These are phyloP conservation scores for Leucogyrophana mollusca DNA, from an alignment of 768 basidiomycete species.

Conservation along the genomic window DNA sequence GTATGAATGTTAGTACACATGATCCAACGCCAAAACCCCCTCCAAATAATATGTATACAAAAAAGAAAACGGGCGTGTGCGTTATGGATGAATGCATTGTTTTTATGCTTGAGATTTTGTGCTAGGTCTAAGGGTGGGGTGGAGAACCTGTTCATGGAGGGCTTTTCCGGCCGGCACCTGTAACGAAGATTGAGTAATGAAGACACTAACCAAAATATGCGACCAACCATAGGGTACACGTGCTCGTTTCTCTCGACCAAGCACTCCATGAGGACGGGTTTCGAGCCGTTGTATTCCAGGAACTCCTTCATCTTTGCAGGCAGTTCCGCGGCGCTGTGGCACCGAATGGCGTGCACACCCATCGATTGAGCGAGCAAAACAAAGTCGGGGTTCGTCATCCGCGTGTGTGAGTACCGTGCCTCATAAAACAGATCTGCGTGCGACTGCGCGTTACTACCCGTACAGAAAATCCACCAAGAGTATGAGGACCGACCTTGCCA, in stretches of 20 bases:
- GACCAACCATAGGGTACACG: slow-evolving; percentile 86
- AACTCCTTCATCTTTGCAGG: slow-evolving; percentile 99
- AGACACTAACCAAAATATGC: slow-evolving; percentile 13
- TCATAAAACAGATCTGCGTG: slow-evolving; percentile 91
- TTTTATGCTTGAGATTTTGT: slow-evolving; percentile 22
- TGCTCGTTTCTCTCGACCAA: slow-evolving; percentile 81
- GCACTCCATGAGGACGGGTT: slow-evolving; percentile 91
- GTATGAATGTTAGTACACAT: slow-evolving; percentile 24
- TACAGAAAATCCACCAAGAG: background rate
- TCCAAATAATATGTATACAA: background rate
- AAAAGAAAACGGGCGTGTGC: background rate
- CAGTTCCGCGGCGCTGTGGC: slow-evolving; percentile 66
- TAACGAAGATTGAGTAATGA: background rate
- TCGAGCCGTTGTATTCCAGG: slow-evolving; percentile 85
- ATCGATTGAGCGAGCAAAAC: slow-evolving; percentile 86
- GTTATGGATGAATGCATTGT: background rate
- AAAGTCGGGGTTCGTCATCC: slow-evolving; percentile 96
- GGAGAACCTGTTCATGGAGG: slow-evolving; percentile 86
- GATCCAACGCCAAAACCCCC: slow-evolving; percentile 8
- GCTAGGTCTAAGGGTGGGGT: slow-evolving; percentile 47
- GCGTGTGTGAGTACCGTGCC: slow-evolving; percentile 92
- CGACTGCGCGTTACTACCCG: background rate
- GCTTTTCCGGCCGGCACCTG: slow-evolving; percentile 93
- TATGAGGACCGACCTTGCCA: slow-evolving; percentile 78
- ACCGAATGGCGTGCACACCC: slow-evolving; percentile 89